These are phyloP conservation scores for Dactylellina cionopaga DNA, from an alignment of 2,329 filamentous ascomycete genomes.

Conservation along the genomic window DNA sequence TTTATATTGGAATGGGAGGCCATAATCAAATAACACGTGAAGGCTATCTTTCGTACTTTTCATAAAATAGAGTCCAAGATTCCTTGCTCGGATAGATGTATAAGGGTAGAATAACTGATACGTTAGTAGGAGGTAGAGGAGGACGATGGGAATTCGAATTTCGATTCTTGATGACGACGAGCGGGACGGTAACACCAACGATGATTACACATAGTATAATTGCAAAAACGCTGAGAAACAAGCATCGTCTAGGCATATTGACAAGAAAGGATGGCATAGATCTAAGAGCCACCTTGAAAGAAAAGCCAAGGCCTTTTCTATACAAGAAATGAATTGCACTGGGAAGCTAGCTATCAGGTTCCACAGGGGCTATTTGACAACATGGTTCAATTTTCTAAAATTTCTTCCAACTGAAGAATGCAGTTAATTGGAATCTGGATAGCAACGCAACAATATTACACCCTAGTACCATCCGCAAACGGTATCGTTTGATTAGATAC, in stretches of 20 bases:
- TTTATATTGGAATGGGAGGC: not conserved
- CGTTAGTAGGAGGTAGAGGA: slow-evolving; percentile 12
- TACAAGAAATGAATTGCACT: not conserved
- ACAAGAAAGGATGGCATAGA: not conserved
- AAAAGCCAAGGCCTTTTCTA: not conserved
- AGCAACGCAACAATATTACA: too few relatives aligned
- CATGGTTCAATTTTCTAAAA: not conserved
- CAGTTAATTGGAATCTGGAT: too few relatives aligned
- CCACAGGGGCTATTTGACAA: not conserved
- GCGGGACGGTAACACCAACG: slow-evolving; percentile 16
- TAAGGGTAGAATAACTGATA: slow-evolving; percentile 22
- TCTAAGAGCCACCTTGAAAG: not conserved
- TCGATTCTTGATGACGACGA: slow-evolving; percentile 6
- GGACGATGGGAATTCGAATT: slow-evolving; percentile 9
- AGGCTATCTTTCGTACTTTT: slow-evolving; percentile 7
- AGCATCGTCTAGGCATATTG: slow-evolving; percentile 11
- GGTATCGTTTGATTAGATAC: not conserved
- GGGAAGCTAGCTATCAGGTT: not conserved
- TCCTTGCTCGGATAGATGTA: slow-evolving; percentile 13
- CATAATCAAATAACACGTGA: too few relatives aligned
- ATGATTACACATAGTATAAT: slow-evolving; percentile 17
- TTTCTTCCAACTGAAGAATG: too few relatives aligned
- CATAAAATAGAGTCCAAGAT: slow-evolving; percentile 18
- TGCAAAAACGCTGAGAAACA: slow-evolving; percentile 5
- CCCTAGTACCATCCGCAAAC: slow-evolving; percentile 23